These are phyloP conservation scores for Lepidopterella palustris DNA, from an alignment of 495 filamentous ascomycete species.

Conservation along the genomic window DNA sequence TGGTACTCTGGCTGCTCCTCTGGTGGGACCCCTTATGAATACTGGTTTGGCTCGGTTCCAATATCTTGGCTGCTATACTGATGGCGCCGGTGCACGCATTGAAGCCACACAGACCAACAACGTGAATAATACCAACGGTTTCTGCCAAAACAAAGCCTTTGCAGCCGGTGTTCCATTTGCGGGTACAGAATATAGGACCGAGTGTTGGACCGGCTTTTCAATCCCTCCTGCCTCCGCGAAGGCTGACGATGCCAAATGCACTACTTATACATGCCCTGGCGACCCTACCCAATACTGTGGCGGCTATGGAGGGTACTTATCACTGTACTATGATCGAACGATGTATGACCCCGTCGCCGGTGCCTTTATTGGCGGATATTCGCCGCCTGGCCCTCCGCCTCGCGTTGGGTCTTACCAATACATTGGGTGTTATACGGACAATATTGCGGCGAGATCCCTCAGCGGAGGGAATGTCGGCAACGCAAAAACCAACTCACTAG, in stretches of 20 bases:
- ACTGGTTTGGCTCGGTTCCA: constrained; percentile 24
- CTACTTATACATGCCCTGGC: constrained; percentile 30
- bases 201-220: constrained; percentile 42
- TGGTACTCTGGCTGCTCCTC: constrained; percentile 24
- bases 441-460: constrained; percentile 29
- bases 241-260: background rate
- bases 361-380: background rate
- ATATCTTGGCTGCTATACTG: constrained; percentile 28
- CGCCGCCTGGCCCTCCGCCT: background rate
- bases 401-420: constrained; percentile 6
- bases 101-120: constrained; percentile 3
- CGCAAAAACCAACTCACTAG: constrained; percentile 14
- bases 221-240: background rate
- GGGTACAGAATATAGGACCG: constrained; percentile 44
- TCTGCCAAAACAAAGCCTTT: constrained; percentile 4
- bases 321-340: constrained; percentile 38
- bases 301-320: constrained; percentile 36
- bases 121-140: constrained; percentile 1
- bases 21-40: constrained; percentile 26
- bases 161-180: constrained; percentile 38
- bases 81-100: constrained; percentile 2
- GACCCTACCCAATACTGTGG: constrained; percentile 38
- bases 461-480: constrained; percentile 7
- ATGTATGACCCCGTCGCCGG: constrained; percentile 18
- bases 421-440: constrained; percentile 36